phyloP scores from a whole-genome alignment of 164 flowering plant species.

The Pachysandra terminalis region DNA sequence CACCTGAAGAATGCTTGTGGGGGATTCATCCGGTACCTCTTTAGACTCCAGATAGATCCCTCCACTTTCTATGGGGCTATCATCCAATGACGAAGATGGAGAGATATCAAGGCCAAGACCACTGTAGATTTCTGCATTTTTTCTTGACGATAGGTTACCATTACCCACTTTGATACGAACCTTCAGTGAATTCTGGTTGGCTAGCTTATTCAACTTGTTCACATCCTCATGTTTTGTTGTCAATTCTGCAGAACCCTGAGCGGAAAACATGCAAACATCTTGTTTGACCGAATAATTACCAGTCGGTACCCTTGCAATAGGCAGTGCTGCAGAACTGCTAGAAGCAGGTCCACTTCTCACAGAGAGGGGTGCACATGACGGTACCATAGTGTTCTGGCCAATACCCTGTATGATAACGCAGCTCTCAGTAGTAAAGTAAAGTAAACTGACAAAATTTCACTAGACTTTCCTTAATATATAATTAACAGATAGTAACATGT shows the following conservation, averaged over 20 bases:
- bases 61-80: constrained; percentile 31
- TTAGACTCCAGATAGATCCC: constrained; percentile 31
- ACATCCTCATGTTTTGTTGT: constrained; percentile 27
- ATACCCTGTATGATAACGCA: too few relatives aligned
- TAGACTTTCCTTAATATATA: too few relatives aligned
- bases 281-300: constrained; percentile 25
- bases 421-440: too few relatives aligned
- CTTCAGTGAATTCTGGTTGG: constrained; percentile 67
- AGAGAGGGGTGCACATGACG: constrained; percentile 23
- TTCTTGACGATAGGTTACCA: constrained; percentile 47
- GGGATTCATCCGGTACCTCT: constrained; percentile 41
- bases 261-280: constrained; percentile 23
- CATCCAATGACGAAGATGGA: constrained; percentile 52
- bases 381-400: constrained; percentile 27
- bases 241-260: constrained; percentile 23
- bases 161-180: constrained; percentile 77
- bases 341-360: constrained; percentile 28
- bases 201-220: constrained; percentile 23
- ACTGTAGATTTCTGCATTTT: constrained; percentile 76
- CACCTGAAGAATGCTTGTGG: constrained; percentile 58
- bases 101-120: constrained; percentile 79
- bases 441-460: too few relatives aligned
- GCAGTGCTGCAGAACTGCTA: constrained; percentile 12
- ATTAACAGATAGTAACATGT: background rate
- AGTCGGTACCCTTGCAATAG: constrained; percentile 19